phyloP scores from a whole-genome alignment of 495 filamentous ascomycete species.

The Aspergillus heteromorphus region DNA sequence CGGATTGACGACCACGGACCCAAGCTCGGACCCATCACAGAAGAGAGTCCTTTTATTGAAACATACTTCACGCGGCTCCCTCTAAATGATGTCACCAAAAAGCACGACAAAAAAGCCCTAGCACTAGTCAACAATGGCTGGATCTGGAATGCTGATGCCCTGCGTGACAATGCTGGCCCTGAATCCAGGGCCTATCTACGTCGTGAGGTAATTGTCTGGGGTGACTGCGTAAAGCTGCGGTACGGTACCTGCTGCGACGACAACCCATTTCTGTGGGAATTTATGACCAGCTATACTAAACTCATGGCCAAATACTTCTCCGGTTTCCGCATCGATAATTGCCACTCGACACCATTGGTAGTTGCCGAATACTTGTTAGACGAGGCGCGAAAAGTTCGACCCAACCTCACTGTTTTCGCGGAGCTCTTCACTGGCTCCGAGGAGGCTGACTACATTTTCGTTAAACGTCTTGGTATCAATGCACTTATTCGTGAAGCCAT shows the following conservation, averaged over 20 bases:
- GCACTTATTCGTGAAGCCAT: conserved; percentile 93
- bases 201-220: conserved; percentile 96
- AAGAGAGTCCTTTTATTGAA: conserved; percentile 80
- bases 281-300: conserved; percentile 87
- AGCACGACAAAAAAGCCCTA: conserved; percentile 69
- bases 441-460: conserved; percentile 91
- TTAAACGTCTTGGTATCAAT: conserved; percentile 84
- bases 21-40: conserved; percentile 72
- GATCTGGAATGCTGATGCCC: conserved; percentile 95
- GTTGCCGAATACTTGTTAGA: conserved; percentile 94
- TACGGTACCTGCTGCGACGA: conserved; percentile 80
- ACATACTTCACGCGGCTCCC: conserved; percentile 93
- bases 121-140: conserved; percentile 95
- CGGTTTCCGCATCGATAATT: conserved; percentile 97
- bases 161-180: conserved; percentile 89
- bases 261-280: conserved; percentile 90
- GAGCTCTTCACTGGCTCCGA: conserved; percentile 97
- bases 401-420: conserved; percentile 85
- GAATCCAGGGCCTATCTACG: conserved; percentile 84
- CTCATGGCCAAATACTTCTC: conserved; percentile 94
- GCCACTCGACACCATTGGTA: conserved; percentile 90
- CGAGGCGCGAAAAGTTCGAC: conserved; percentile 79
- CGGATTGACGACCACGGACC: conserved; percentile 89
- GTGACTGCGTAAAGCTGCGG: conserved; percentile 94
- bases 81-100: conserved; percentile 67